Conservation (phyloP, 768 basidiomycete species). For the Pleurotus platypus region DNA sequence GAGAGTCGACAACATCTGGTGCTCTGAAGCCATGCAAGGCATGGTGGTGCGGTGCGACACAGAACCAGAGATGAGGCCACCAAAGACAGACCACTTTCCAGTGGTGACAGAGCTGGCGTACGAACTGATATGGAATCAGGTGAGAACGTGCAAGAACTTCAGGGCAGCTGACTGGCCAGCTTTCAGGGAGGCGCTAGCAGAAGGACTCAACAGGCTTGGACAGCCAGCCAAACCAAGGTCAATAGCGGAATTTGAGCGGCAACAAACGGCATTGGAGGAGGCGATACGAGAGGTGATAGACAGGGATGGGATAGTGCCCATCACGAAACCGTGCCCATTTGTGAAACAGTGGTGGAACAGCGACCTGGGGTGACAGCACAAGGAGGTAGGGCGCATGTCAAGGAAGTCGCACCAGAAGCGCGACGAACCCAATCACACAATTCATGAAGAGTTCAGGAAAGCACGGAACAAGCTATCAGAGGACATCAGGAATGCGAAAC, state of each 20-base stretch:
- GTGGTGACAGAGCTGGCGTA: conserved; percentile 22
- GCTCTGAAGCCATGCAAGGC: conserved; percentile 9
- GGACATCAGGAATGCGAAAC: conserved; percentile 2
- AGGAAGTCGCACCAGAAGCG: neutral
- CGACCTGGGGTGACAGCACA: conserved; percentile 5
- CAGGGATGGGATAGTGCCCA: neutral
- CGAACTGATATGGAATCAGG: neutral
- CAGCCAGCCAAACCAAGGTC: neutral
- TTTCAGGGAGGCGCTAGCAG: conserved; percentile 12
- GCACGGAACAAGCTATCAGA: conserved; percentile 1
- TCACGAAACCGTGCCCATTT: conserved; percentile 10
- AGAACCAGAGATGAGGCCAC: conserved; percentile 6
- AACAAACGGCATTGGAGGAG: neutral
- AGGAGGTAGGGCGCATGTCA: neutral
- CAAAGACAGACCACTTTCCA: conserved; percentile 29
- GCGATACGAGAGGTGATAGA: conserved; percentile 11
- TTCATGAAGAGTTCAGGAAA: neutral
- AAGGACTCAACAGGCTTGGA: neutral
- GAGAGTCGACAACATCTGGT: conserved; percentile 32
- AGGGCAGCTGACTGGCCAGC: conserved; percentile 16
- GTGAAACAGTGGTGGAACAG: conserved; percentile 19
- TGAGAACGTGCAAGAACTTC: conserved; percentile 16
- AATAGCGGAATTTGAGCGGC: neutral
- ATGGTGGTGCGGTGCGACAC: conserved; percentile 22
- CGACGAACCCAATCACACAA: neutral